Evolutionary conservation across 768 basidiomycete genomes (phyloP), one percentile per base, ranked within the genome.

Genomic region (Tricholoma saponaceum): DNA sequence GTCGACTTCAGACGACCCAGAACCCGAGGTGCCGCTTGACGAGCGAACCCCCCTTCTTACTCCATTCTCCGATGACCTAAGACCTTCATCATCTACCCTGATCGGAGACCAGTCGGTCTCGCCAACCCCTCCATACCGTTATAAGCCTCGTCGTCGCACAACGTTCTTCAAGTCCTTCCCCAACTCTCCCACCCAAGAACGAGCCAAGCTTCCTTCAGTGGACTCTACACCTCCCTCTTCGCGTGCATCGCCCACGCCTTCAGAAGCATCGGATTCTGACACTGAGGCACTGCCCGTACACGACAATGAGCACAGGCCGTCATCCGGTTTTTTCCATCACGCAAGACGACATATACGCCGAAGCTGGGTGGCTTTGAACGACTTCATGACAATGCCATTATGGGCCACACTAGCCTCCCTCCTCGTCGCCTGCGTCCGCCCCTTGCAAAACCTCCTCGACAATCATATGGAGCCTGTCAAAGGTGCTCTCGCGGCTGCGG

Each of bases 321-420:
- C 37, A 55, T 43, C 12, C 20, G 26, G 55, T 30, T 44, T 63
- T 52, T 37, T 69, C 46, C 66, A 69, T 18, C 69, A 69, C 20
- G 16, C 65, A 5, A 58, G 64, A 39, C 66, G 68, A 14, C 64
- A 66, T 8, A 28, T 74, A 7, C 57, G 60, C 9, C 66, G 68
- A 12, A n/a, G 62, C 22, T 77, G 77, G 71, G 67, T 67, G 6
- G 69, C 72, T 6, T 70, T 87, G 63, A 81, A 82, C 66, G 78
- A 79, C 20, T 92, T 94, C 72, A 92, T 97, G 88, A 95, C 95
- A 0, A 89, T 87, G 0, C 94, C 95, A 0, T 81, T 95, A 39
- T 88, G 90, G 79, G 89, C 91, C 0, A 87, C 92, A 2, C 66
- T 92, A 18, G 69, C 81, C 1, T 92, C 90, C 2, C 73, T 95